phyloP scores from a whole-genome alignment of 129 eudicot genomes.

The Tagetes erecta region DNA sequence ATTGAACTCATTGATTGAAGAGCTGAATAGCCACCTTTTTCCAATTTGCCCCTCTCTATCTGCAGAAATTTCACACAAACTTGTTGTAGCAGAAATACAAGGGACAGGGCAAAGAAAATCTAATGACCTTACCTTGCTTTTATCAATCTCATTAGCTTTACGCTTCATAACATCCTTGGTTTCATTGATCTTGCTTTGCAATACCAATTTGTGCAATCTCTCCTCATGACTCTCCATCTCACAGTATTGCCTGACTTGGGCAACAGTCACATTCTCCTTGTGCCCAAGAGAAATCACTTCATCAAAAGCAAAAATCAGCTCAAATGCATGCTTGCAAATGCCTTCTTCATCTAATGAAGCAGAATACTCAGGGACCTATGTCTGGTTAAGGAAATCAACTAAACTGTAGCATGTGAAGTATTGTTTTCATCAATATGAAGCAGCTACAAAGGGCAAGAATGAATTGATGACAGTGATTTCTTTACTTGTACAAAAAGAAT shows the following conservation, averaged over 20 bases:
- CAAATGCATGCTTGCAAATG: slow-evolving; percentile 82
- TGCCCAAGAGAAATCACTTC: slow-evolving; percentile 92
- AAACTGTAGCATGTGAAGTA: neutral
- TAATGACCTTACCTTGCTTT: slow-evolving; percentile 57
- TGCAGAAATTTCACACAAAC: slow-evolving; percentile 28
- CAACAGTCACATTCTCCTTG: slow-evolving; percentile 86
- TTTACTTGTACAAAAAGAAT: neutral
- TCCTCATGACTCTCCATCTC: slow-evolving; percentile 98
- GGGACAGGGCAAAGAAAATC: neutral
- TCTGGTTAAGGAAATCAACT: slow-evolving; percentile 45
- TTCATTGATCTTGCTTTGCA: slow-evolving; percentile 74
- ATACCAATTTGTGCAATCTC: slow-evolving; percentile 69
- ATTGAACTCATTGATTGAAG: slow-evolving; percentile 68
- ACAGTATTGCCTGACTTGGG: slow-evolving; percentile 90
- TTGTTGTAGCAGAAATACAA: neutral
- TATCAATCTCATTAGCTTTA: slow-evolving; percentile 88
- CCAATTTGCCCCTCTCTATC: slow-evolving; percentile 67
- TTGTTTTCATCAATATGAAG: neutral
- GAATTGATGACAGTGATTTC: neutral
- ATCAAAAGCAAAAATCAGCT: slow-evolving; percentile 89
- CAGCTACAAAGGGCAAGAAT: neutral
- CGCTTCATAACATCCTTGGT: slow-evolving; percentile 94
- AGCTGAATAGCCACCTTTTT: slow-evolving; percentile 67
- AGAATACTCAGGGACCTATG: slow-evolving; percentile 90
- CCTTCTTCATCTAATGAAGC: slow-evolving; percentile 85